Base-by-base conservation (phyloP, 345 rosid species). In the Lumnitzera littorea region DNA sequence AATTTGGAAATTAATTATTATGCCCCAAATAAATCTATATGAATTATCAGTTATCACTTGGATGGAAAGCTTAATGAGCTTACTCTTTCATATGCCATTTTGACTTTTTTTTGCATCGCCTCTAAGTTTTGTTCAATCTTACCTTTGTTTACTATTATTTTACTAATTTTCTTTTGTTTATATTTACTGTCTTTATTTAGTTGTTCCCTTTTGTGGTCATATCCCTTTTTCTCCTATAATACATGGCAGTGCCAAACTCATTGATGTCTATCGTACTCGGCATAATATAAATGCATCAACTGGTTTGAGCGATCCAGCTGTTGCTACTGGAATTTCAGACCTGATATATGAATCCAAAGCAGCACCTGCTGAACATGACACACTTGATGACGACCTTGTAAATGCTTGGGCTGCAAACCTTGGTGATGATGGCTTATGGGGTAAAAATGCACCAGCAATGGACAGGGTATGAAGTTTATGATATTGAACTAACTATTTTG, bases 371-470 rank as follows among this genome's bases (percentile, higher is more conserved):
- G 89, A 86, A 70, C 69, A 95, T 64, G 91, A 88, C 69, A 70
- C 82, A 17, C 83, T 94, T 55, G 97, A 94, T 67, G 95, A 94
- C 82, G 99, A 94, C 78, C 83, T 94, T 29, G 99, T 94, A 62
- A 94, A 94, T 77, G 99, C 96, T 50, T 94, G 99, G 99, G 97
- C 97, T 52, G 91, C 95, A 69, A 94, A 84, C 76, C 97, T 94
- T 60, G 99, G 92, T 51, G 97, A 94, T 74, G 97, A 87, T 64
- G 97, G 85, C 72, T 79, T 90, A 71, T 67, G 80, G 74, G 91
- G 85, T 50, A 90, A 74, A 62, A 90, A 81, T 70, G 96, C 90
- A 48, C 97, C 99, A 25, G 97, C 99, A 72, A 80, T 95, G 95
- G 82, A 70, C 73, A 81, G 99, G 95, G 97, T 94, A 72, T 65